Conservation (phyloP, 1,139 yeast species). For the Pichia sp. region DNA sequence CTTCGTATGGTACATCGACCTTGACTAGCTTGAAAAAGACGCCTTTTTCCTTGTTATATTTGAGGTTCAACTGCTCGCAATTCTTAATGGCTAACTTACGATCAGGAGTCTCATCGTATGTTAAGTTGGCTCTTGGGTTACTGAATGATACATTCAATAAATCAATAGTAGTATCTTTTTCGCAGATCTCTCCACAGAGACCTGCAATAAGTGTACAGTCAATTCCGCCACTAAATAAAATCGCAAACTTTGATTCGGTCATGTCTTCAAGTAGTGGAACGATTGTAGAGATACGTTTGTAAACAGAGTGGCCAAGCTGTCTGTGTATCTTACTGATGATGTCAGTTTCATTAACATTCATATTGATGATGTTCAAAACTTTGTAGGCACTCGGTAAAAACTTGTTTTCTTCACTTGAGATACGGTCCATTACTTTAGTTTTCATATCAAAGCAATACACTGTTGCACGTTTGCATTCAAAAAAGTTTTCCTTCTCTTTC, state of each 20-base stretch:
- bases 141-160: conserved; percentile 93
- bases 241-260: conserved; percentile 42
- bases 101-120: conserved; percentile 75
- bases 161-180: conserved; percentile 44
- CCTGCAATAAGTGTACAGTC: conserved; percentile 82
- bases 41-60: conserved; percentile 32
- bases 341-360: conserved; percentile 13
- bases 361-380: conserved; percentile 11
- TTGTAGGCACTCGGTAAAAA: conserved; percentile 16
- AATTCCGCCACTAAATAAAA: conserved; percentile 88
- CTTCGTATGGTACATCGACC: conserved; percentile 65
- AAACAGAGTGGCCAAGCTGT: conserved; percentile 40
- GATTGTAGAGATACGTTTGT: conserved; percentile 52
- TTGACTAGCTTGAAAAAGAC: conserved; percentile 52
- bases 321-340: conserved; percentile 27
- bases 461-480: conserved; percentile 51
- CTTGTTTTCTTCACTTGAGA: conserved; percentile 21
- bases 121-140: conserved; percentile 70
- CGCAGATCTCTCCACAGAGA: conserved; percentile 30
- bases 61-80: conserved; percentile 44
- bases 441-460: conserved; percentile 42
- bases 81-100: conserved; percentile 65
- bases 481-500: conserved; percentile 32
- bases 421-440: neutral
- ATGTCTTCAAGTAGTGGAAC: conserved; percentile 43